These are phyloP conservation scores for Thalassiosira exigua DNA, from an alignment of 352 stramenopile genomes.

Conservation along the genomic window DNA sequence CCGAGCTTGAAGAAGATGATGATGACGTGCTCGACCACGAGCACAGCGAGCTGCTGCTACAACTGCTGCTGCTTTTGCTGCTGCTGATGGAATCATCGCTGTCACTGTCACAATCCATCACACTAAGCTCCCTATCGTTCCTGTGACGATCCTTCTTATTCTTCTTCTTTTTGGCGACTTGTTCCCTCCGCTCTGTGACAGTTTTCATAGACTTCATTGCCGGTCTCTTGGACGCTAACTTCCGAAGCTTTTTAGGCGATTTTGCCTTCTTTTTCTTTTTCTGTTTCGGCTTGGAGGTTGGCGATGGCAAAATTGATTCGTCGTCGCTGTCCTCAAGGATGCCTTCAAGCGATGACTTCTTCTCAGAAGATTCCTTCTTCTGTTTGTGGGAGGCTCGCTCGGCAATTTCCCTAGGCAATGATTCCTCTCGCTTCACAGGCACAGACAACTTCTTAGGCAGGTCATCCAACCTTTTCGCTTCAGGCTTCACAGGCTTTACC, in stretches of 20 bases:
- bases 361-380: background rate
- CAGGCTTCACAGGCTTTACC: slow-evolving; percentile 2
- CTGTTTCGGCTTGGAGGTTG: background rate
- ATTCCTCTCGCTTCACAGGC: background rate
- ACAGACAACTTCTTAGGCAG: background rate
- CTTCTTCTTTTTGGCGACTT: background rate
- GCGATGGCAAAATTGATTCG: background rate
- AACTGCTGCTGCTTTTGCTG: background rate
- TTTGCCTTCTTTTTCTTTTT: background rate
- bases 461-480: background rate
- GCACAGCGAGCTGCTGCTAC: background rate
- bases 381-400: background rate
- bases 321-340: background rate
- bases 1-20: background rate
- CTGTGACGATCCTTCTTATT: background rate
- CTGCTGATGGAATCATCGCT: background rate
- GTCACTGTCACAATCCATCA: too few species aligned
- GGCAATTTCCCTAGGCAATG: background rate
- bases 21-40: background rate
- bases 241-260: background rate
- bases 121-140: too few species aligned
- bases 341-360: background rate
- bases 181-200: background rate
- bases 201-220: too few species aligned
- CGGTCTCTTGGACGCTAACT: background rate